Conservation (phyloP, 2,329 filamentous ascomycete genomes). For the Drechslera avenae region DNA sequence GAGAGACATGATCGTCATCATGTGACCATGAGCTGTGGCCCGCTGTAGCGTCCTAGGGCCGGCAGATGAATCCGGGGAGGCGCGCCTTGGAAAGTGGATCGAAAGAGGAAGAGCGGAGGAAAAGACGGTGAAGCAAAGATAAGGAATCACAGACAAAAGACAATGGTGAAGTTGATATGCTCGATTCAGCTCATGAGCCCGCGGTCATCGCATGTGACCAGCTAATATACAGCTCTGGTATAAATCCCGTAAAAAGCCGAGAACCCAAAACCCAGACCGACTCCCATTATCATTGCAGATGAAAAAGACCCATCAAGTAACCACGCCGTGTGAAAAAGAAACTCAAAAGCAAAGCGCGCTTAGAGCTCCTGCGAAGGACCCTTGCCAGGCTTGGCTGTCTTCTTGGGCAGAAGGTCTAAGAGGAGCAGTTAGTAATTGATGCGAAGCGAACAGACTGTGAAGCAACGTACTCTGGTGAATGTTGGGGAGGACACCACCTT, state of each 20-base stretch:
- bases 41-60: too few species aligned
- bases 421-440: constrained; percentile 49
- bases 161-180: constrained; percentile 38
- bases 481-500: constrained; percentile 96
- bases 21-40: too few species aligned
- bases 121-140: background rate
- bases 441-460: background rate
- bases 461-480: constrained; percentile 87
- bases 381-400: constrained; percentile 95
- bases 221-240: constrained; percentile 67
- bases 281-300: constrained; percentile 78
- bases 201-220: constrained; percentile 57
- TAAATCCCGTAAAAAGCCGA: constrained; percentile 57
- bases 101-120: background rate
- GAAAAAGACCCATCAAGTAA: constrained; percentile 59
- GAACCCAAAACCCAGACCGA: constrained; percentile 65
- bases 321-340: constrained; percentile 51
- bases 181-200: constrained; percentile 51
- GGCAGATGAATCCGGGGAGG: too few species aligned
- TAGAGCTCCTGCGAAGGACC: constrained; percentile 93
- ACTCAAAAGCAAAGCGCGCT: constrained; percentile 49
- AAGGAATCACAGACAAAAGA: background rate
- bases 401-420: constrained; percentile 96
- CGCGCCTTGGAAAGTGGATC: too few species aligned
- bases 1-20: too few species aligned